Conservation (phyloP, 2,329 filamentous ascomycete species). For the Penicillium sp. region DNA sequence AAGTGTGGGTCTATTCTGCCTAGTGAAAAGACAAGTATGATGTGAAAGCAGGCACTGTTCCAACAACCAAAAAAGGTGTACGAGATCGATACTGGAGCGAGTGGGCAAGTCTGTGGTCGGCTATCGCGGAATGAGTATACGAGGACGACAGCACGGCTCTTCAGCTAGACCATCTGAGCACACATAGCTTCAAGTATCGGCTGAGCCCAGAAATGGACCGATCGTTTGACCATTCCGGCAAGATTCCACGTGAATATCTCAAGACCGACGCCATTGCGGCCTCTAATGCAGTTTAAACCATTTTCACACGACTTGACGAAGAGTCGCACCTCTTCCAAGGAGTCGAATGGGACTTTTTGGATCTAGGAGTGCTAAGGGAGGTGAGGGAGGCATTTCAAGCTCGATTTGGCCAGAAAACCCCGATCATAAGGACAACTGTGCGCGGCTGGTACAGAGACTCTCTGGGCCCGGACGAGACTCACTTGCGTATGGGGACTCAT, state of each 20-base stretch:
- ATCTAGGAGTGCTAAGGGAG: neutral
- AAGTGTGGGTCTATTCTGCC: neutral
- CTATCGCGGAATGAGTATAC: constrained; percentile 1
- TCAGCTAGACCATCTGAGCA: neutral
- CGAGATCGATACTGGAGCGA: constrained; percentile 9
- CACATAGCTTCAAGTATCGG: neutral
- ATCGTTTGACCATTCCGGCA: neutral
- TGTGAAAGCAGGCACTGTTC: neutral
- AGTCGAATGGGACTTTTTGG: neutral
- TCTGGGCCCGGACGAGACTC: neutral
- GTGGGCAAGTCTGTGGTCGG: constrained; percentile 9
- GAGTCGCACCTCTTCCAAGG: neutral
- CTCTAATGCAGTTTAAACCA: neutral
- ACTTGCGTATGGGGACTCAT: neutral
- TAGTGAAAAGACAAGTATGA: neutral
- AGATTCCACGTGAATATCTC: neutral
- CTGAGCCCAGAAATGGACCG: neutral
- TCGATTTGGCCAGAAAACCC: neutral
- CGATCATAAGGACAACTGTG: neutral
- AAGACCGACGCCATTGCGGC: neutral
- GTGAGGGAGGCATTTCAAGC: neutral
- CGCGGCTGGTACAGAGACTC: neutral
- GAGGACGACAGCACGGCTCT: constrained; percentile 5
- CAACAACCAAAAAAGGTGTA: neutral
- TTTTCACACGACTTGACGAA: neutral